Evolutionary conservation across 2,329 filamentous ascomycete genomes (phyloP).

Genomic region (Aspergillus floridensis): DNA sequence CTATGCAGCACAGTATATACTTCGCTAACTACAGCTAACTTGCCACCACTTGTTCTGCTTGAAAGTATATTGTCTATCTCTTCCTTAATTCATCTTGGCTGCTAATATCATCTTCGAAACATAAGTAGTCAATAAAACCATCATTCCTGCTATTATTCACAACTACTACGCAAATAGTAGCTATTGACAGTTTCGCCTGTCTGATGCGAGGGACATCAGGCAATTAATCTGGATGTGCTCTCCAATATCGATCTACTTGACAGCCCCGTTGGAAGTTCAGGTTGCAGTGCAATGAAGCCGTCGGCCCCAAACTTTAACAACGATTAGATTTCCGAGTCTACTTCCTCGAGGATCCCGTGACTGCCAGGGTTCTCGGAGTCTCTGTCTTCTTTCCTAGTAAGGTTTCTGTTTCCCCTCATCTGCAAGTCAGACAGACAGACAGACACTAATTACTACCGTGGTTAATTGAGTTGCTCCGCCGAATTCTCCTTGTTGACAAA

Average conservation of each 20-base stretch:
- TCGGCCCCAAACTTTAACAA: not conserved
- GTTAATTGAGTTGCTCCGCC: too few relatives aligned
- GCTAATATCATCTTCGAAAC: too few relatives aligned
- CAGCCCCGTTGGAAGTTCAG: not conserved
- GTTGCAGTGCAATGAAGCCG: not conserved
- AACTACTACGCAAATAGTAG: too few relatives aligned
- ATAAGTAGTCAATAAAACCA: too few relatives aligned
- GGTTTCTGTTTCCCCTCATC: not conserved
- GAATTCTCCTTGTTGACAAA: too few relatives aligned
- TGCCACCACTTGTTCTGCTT: not conserved
- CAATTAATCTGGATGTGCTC: too few relatives aligned
- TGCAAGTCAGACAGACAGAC: not conserved
- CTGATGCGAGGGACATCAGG: too few relatives aligned
- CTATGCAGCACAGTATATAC: not conserved
- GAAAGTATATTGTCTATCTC: not conserved
- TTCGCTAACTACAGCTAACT: not conserved
- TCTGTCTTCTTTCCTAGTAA: not conserved
- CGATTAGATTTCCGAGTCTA: not conserved
- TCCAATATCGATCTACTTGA: too few relatives aligned
- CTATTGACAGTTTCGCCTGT: too few relatives aligned
- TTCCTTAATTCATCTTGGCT: not conserved
- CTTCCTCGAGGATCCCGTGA: not conserved
- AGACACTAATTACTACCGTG: not conserved
- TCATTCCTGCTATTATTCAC: too few relatives aligned
- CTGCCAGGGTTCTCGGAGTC: not conserved